Evolutionary conservation across 2,329 filamentous ascomycete species (phyloP).

Genomic region (Beauveria medogensis): DNA sequence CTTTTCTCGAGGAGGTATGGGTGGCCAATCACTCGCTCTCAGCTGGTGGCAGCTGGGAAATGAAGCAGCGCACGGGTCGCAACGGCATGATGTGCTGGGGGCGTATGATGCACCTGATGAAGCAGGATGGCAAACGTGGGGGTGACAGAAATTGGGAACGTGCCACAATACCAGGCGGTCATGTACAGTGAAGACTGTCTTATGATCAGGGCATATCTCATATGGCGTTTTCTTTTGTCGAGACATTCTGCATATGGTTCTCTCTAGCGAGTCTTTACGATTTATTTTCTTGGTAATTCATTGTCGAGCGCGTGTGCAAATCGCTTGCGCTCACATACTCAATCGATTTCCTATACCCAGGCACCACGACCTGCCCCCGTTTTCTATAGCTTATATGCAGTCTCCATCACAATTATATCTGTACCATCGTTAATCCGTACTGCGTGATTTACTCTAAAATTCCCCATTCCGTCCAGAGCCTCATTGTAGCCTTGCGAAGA

Average conservation of each 20-base stretch:
- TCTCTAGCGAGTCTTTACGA: not conserved
- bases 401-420: not conserved
- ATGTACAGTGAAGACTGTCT: not conserved
- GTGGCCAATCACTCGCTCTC: constrained; percentile 19
- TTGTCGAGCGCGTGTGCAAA: not conserved
- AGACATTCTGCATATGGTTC: not conserved
- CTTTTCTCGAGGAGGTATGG: constrained; percentile 45
- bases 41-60: constrained; percentile 23
- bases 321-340: not conserved
- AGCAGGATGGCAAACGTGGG: constrained; percentile 11
- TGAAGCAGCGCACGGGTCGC: constrained; percentile 35
- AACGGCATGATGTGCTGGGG: constrained; percentile 50
- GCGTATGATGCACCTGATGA: constrained; percentile 37
- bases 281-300: not conserved
- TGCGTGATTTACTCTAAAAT: not conserved
- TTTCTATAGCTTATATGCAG: not conserved
- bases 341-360: not conserved
- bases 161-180: not conserved
- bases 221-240: not conserved
- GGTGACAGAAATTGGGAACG: constrained; percentile 9
- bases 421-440: too few relatives aligned
- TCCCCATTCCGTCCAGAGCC: not conserved
- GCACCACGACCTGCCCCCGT: not conserved
- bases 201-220: not conserved
- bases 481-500: constrained; percentile 16